Percentiles rank a stretch among this genome's conserved stretches.
phyloP scores from a whole-genome alignment of 1,139 yeast species.

The Yamadazyma diddensiae region DNA sequence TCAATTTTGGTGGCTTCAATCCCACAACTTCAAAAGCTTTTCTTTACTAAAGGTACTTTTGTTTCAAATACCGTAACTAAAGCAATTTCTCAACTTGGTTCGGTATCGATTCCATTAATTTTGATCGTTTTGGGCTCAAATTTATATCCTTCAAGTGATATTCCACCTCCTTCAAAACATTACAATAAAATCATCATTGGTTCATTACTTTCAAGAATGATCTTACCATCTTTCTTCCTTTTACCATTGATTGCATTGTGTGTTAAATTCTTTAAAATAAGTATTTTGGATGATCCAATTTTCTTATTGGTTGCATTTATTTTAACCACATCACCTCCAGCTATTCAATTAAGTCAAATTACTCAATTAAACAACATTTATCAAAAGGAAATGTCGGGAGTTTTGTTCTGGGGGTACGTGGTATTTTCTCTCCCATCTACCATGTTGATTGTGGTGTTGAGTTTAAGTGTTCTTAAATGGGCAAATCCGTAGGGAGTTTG shows the following conservation, averaged over 20 bases:
- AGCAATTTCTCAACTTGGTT: constrained; percentile 76
- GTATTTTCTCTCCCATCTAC: constrained; percentile 77
- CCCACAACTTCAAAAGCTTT: constrained; percentile 61
- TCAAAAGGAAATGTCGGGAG: constrained; percentile 83
- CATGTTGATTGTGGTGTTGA: constrained; percentile 64
- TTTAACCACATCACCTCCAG: constrained; percentile 78
- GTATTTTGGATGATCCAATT: constrained; percentile 81
- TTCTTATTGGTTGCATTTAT: constrained; percentile 74
- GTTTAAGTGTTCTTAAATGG: constrained; percentile 64
- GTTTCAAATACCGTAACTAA: constrained; percentile 73
- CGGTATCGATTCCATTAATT: constrained; percentile 84
- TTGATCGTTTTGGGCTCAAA: constrained; percentile 76
- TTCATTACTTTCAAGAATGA: constrained; percentile 72
- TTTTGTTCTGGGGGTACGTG: constrained; percentile 84
- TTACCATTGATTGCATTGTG: constrained; percentile 66
- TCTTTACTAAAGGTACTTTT: constrained; percentile 58
- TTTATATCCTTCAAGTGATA: constrained; percentile 61
- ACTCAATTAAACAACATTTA: constrained; percentile 74
- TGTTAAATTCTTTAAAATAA: constrained; percentile 62
- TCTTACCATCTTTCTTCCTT: constrained; percentile 64
- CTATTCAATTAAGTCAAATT: constrained; percentile 79
- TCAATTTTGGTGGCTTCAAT: constrained; percentile 83
- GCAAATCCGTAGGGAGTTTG: constrained; percentile 19
- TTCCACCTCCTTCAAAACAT: constrained; percentile 61
- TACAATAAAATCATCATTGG: constrained; percentile 61